phyloP scores from a whole-genome alignment of 1,139 yeast species.

The Hyphopichia buzzinii region DNA sequence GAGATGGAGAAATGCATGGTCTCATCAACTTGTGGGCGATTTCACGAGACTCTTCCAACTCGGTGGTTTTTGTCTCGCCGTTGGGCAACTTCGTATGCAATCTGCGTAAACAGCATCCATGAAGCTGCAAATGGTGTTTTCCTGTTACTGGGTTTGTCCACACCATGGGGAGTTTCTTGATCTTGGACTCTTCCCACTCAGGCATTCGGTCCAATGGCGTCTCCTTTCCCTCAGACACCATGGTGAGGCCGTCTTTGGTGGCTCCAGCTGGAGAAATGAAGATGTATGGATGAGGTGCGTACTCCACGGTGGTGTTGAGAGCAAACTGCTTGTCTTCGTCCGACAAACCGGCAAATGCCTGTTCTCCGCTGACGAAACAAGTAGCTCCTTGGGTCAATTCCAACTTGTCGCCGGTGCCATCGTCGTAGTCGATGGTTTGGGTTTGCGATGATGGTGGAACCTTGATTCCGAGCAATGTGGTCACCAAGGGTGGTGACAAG shows the following conservation, averaged over 20 bases:
- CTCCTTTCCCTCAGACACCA: constrained; percentile 79
- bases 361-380: constrained; percentile 78
- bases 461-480: constrained; percentile 76
- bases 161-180: constrained; percentile 76
- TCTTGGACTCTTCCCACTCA: constrained; percentile 73
- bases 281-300: constrained; percentile 90
- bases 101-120: constrained; percentile 78
- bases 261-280: constrained; percentile 79
- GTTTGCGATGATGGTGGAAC: constrained; percentile 60
- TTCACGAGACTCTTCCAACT: constrained; percentile 68
- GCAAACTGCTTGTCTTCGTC: constrained; percentile 73
- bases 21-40: constrained; percentile 72
- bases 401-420: constrained; percentile 62
- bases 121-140: constrained; percentile 78
- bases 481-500: constrained; percentile 79
- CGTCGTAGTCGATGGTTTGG: constrained; percentile 57
- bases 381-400: constrained; percentile 82
- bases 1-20: constrained; percentile 75
- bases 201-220: constrained; percentile 65
- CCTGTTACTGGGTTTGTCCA: constrained; percentile 93
- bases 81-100: constrained; percentile 57
- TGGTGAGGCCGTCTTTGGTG: constrained; percentile 80
- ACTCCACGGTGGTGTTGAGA: constrained; percentile 71
- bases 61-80: constrained; percentile 48
- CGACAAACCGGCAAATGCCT: constrained; percentile 64